A percentile compares a stretch with the other conserved stretches of the same genome.
Conservation (phyloP, 2,329 filamentous ascomycete species). For the Botrytis medusae region DNA sequence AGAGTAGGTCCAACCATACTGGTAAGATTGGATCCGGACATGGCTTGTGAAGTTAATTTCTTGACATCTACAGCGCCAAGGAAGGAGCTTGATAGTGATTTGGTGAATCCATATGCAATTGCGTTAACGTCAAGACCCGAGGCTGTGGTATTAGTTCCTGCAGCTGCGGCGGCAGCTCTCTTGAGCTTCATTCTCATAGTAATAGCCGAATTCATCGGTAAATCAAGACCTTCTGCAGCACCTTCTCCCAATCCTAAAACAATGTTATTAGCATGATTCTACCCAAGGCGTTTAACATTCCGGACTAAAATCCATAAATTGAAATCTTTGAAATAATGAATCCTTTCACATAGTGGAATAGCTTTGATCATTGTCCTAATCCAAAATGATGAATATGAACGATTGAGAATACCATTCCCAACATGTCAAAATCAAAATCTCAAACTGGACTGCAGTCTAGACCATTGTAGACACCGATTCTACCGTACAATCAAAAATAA, state of each 20-base stretch:
- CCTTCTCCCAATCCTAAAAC: conserved; percentile 17
- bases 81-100: conserved; percentile 20
- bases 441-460: background rate
- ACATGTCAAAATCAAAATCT: background rate
- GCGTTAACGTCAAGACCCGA: background rate
- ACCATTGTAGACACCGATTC: background rate
- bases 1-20: conserved; percentile 12
- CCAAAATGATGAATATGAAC: background rate
- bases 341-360: background rate
- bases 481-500: background rate
- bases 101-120: conserved; percentile 17
- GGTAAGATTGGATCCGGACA: conserved; percentile 5
- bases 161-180: background rate
- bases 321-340: background rate
- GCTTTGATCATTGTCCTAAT: background rate
- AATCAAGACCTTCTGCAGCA: conserved; percentile 16
- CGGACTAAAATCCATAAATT: background rate
- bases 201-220: conserved; percentile 6
- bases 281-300: background rate
- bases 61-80: conserved; percentile 17
- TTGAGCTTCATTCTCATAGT: background rate
- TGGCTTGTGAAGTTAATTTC: conserved; percentile 11
- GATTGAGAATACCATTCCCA: background rate
- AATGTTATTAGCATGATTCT: conserved; percentile 2
- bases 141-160: background rate